Evolutionary conservation across 805 yeast species (phyloP).

Genomic region (Saccharomycopsis sp.): DNA sequence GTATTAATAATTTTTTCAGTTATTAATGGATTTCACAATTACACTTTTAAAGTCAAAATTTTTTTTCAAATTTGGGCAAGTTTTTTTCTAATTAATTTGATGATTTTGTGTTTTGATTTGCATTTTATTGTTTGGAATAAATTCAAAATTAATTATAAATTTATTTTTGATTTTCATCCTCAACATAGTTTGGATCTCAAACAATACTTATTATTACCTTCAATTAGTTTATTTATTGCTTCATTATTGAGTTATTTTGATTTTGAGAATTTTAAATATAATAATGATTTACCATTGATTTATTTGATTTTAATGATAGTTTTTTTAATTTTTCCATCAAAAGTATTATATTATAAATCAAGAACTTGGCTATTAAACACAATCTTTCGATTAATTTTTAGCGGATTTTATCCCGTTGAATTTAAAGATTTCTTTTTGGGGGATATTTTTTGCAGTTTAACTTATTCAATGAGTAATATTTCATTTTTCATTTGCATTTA

Average conservation of each 20-base stretch:
- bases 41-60: constrained; percentile 22
- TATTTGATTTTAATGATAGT: constrained; percentile 45
- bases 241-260: constrained; percentile 67
- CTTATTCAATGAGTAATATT: constrained; percentile 78
- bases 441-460: constrained; percentile 79
- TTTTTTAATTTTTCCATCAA: constrained; percentile 51
- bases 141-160: constrained; percentile 77
- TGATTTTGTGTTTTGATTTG: constrained; percentile 51
- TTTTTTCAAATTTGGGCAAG: constrained; percentile 92
- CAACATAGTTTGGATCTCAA: constrained; percentile 53
- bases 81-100: constrained; percentile 54
- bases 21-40: constrained; percentile 35
- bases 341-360: constrained; percentile 45
- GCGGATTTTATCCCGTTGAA: constrained; percentile 92
- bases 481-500: constrained; percentile 82
- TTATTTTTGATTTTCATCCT: constrained; percentile 80
- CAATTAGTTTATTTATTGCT: constrained; percentile 44
- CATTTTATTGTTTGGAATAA: constrained; percentile 65
- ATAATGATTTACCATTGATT: constrained; percentile 72
- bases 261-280: constrained; percentile 47
- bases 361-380: constrained; percentile 72
- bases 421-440: constrained; percentile 91
- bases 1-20: constrained; percentile 60
- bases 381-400: constrained; percentile 57
- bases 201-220: constrained; percentile 57